Evolutionary conservation across 2,329 filamentous ascomycete genomes (phyloP), one percentile per base, ranked within the genome.

Genomic region (Fusarium piperis): DNA sequence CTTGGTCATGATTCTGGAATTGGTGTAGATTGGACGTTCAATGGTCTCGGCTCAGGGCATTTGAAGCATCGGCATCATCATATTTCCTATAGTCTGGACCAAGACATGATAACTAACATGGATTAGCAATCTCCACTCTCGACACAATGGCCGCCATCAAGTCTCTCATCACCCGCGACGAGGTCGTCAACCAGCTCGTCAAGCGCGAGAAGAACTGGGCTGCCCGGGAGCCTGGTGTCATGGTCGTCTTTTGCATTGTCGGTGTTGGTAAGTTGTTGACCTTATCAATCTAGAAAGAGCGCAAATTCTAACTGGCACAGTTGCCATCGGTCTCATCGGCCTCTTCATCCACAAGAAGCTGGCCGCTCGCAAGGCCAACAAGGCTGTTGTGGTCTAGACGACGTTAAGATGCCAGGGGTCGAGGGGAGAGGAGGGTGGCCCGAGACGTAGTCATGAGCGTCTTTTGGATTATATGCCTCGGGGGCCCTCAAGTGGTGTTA

Each of bases 171-270:
- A 74, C 76, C 76, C 82, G 81, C 75, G 79, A 82, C 74, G 73
- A 77, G 64, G 80, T 79, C 74, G 72, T 81, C 55, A 70, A 79
- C 78, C 78, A 82, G 75, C 77, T 84, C 52, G 76, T 73, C 72
- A 83, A 83, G 81, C 83, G 83, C 66, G 64, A 79, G 69, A 83
- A 78, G 68, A 84, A 79, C 80, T 85, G 81, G 81, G 76, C 83
- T 58, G 64, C 77, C 32, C 68, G 74, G 62, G 79, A 85, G 59
- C 76, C 77, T 58, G 83, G 83, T 75, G 81, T 83, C 71, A 78
- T 84, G 67, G 79, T 83, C 59, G 83, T 85, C 72, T 83, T 85
- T 74, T 81, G 78, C 76, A 84, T 85, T 60, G 78, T 84, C 70
- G 81, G 79, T 65, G 59, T 83, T 57, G 81, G 81, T 83, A 81